Base-by-base conservation (phyloP, 2,329 filamentous ascomycete species). In the Pleurostoma richardsiae region DNA sequence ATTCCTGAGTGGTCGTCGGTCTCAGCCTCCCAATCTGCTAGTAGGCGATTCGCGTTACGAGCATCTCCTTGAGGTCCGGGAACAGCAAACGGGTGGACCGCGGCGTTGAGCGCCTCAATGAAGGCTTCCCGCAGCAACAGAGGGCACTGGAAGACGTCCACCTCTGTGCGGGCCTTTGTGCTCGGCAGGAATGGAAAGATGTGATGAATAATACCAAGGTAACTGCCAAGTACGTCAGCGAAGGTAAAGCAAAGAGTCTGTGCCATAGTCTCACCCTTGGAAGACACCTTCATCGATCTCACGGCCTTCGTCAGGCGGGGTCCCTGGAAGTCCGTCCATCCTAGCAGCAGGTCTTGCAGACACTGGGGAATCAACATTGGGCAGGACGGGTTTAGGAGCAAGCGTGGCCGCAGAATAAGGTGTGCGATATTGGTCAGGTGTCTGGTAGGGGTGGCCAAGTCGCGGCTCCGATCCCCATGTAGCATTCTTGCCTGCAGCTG, bases 171-270 rank as follows among this genome's bases (percentile, higher is more conserved):
- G 10, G 67, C 63, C 55, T 78, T 82, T 45, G 67, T 79, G 44
- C 72, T 71, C 2, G 84, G 77, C 10, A 90, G 69, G 40, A 90
- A 70, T 0, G 85, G 85, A 48, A 87, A 83, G 4, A 79, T 78
- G 10, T 81, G 80, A 54, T 89, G 85, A 26, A 89, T 78, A 10
- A 77, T 68, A 4, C 72, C 71, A 45, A 86, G 75, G 54, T 88
- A 89, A 52, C 79, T 83, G 46, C 6, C 26, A 19, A 19, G 19
- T 19, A 19, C 19, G 19, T 19, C 19, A 19, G 19, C 19, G 19
- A 19, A 19, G 19, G 19, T 19, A 19, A 19, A 19, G 19, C 19
- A 19, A 19, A 2, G 31, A 30, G 43, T 45, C 4, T 10, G 11
- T 28, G 39, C 43, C 10, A 30, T 45, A 29, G 33, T 33, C 39